Evolutionary conservation across 495 filamentous ascomycete species (phyloP).

Genomic region (Talaromyces thailandensis): DNA sequence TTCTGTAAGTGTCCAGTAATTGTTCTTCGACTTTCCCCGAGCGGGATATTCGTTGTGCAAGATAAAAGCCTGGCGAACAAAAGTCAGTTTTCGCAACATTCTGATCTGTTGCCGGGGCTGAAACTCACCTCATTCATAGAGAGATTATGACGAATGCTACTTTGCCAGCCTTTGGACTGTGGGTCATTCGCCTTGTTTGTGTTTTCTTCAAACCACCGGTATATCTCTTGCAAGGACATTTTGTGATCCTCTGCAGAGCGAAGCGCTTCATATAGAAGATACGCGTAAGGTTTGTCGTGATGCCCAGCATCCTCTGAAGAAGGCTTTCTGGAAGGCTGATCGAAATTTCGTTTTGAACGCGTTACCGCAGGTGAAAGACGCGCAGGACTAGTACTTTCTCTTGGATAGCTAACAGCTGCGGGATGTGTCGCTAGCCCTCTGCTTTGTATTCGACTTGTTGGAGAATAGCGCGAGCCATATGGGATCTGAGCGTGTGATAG

Average conservation of each 20-base stretch:
- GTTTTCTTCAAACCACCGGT: slow-evolving; percentile 79
- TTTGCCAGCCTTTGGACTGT: slow-evolving; percentile 80
- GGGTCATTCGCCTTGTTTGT: slow-evolving; percentile 62
- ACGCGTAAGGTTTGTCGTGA: slow-evolving; percentile 64
- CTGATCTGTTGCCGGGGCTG: slow-evolving; percentile 2
- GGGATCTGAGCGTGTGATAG: neutral
- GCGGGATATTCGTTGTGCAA: slow-evolving; percentile 35
- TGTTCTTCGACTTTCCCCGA: slow-evolving; percentile 49
- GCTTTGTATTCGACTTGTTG: neutral
- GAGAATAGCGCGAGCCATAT: neutral
- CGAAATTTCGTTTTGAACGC: neutral
- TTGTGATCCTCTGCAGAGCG: slow-evolving; percentile 50
- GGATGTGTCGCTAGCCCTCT: neutral
- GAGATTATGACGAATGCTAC: slow-evolving; percentile 93
- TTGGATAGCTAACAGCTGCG: neutral
- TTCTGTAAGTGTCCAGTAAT: slow-evolving; percentile 57
- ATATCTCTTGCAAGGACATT: slow-evolving; percentile 80
- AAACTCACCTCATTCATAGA: slow-evolving; percentile 88
- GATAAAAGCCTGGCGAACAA: slow-evolving; percentile 51
- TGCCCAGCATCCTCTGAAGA: slow-evolving; percentile 26
- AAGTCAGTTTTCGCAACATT: slow-evolving; percentile 10
- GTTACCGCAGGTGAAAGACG: neutral
- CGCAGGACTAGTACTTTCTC: neutral
- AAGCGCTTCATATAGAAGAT: slow-evolving; percentile 72
- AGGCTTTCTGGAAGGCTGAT: too few relatives aligned